Percentiles rank a stretch among this genome's conserved stretches.
Evolutionary conservation across 208 protist genomes (phyloP).

Genomic region (Trypanosomatidae sp.): DNA sequence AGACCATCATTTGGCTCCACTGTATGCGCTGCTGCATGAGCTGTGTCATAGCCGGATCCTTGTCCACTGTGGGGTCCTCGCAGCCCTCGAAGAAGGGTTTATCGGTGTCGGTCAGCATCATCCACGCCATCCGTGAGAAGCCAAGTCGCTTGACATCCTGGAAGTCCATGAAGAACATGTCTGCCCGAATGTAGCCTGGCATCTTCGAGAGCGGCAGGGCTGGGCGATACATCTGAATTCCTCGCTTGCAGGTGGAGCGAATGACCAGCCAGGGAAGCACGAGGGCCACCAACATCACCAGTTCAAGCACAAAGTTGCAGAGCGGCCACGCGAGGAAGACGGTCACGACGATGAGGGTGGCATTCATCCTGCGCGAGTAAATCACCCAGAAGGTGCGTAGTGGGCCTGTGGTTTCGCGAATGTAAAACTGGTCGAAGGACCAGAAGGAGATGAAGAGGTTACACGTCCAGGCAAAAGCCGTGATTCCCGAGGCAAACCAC

Average conservation of each 20-base stretch:
- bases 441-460: constrained; percentile 71
- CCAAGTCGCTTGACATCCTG: constrained; percentile 67
- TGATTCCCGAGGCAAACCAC: constrained; percentile 76
- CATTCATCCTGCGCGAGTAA: constrained; percentile 52
- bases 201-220: constrained; percentile 63
- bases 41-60: constrained; percentile 65
- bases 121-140: constrained; percentile 74
- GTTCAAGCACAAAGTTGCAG: constrained; percentile 59
- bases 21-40: constrained; percentile 47
- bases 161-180: constrained; percentile 91
- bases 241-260: constrained; percentile 56
- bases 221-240: constrained; percentile 66
- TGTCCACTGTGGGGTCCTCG: constrained; percentile 56
- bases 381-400: constrained; percentile 59
- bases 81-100: constrained; percentile 51
- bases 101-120: constrained; percentile 61
- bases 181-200: constrained; percentile 74
- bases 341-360: constrained; percentile 53
- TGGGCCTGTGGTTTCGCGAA: constrained; percentile 31
- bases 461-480: constrained; percentile 53
- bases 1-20: constrained; percentile 42
- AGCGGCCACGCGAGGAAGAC: constrained; percentile 84
- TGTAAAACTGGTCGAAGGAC: constrained; percentile 59
- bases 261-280: constrained; percentile 72
- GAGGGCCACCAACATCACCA: constrained; percentile 54